phyloP scores from a whole-genome alignment of 768 basidiomycete genomes.

The Rickenella mellea region DNA sequence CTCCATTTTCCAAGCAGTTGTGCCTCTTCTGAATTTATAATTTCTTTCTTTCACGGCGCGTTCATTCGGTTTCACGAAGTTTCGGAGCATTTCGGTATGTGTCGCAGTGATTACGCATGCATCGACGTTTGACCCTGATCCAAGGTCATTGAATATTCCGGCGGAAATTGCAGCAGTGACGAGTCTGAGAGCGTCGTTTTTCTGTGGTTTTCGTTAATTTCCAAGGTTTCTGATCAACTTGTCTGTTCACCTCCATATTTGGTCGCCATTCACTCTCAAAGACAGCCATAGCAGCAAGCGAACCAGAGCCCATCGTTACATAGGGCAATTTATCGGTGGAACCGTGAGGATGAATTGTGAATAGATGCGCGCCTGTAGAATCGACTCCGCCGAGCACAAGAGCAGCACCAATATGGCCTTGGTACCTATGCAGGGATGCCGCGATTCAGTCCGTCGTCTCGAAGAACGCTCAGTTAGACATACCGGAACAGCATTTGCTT shows the following conservation, averaged over 20 bases:
- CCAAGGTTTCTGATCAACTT: too few relatives aligned
- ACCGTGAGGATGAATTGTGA: slow-evolving; percentile 93
- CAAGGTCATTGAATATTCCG: slow-evolving; percentile 99
- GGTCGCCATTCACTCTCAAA: slow-evolving; percentile 84
- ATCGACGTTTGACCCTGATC: slow-evolving; percentile 97
- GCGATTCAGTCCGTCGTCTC: neutral
- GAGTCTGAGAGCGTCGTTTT: slow-evolving; percentile 70
- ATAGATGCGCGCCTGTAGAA: slow-evolving; percentile 84
- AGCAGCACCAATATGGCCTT: slow-evolving; percentile 91
- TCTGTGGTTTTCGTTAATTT: slow-evolving; percentile 30
- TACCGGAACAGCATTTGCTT: slow-evolving; percentile 94
- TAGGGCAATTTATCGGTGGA: slow-evolving; percentile 98
- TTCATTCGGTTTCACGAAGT: slow-evolving; percentile 87
- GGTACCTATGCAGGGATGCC: slow-evolving; percentile 53
- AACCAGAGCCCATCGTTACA: slow-evolving; percentile 97
- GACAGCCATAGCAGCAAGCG: slow-evolving; percentile 95
- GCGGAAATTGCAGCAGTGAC: slow-evolving; percentile 84
- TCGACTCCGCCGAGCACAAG: slow-evolving; percentile 98
- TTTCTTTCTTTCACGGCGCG: slow-evolving; percentile 62
- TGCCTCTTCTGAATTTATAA: slow-evolving; percentile 72
- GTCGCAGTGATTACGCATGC: slow-evolving; percentile 88
- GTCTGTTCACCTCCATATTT: slow-evolving; percentile 64
- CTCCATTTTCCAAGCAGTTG: slow-evolving; percentile 85
- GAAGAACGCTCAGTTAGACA: slow-evolving; percentile 9
- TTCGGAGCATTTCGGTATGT: slow-evolving; percentile 87